Conservation (phyloP, 148 eudicot genomes). For the Rhododendron williamsianum region DNA sequence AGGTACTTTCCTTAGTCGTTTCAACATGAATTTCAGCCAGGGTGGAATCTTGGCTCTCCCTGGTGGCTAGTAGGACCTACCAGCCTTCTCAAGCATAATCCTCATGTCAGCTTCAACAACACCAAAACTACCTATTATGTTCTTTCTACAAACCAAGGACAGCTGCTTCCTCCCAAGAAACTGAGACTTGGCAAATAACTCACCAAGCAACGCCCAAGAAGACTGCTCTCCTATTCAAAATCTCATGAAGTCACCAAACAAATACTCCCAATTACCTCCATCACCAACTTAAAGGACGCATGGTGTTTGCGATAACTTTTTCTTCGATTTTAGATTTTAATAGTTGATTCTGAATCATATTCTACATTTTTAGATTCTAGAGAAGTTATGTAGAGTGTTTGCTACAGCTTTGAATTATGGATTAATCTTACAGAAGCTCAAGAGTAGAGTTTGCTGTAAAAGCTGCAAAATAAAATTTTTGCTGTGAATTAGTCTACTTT, state of each 20-base stretch:
- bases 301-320: not conserved
- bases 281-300: not conserved
- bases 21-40: not conserved
- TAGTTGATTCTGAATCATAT: not conserved
- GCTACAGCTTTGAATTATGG: not conserved
- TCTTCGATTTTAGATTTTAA: not conserved
- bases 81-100: not conserved
- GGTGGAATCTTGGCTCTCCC: not conserved
- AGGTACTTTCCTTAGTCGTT: not conserved
- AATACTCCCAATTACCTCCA: not conserved
- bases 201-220: not conserved
- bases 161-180: not conserved
- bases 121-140: not conserved
- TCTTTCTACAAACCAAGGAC: not conserved
- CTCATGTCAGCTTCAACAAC: not conserved
- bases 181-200: not conserved
- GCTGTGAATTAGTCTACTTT: not conserved
- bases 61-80: not conserved
- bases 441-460: too few relatives aligned
- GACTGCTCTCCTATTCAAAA: not conserved
- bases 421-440: too few relatives aligned
- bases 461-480: not conserved
- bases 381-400: not conserved
- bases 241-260: not conserved
- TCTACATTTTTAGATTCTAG: not conserved